Evolutionary conservation across 1,284 basidiomycete species (phyloP).

Genomic region (Bondarzewia mesenterica): DNA sequence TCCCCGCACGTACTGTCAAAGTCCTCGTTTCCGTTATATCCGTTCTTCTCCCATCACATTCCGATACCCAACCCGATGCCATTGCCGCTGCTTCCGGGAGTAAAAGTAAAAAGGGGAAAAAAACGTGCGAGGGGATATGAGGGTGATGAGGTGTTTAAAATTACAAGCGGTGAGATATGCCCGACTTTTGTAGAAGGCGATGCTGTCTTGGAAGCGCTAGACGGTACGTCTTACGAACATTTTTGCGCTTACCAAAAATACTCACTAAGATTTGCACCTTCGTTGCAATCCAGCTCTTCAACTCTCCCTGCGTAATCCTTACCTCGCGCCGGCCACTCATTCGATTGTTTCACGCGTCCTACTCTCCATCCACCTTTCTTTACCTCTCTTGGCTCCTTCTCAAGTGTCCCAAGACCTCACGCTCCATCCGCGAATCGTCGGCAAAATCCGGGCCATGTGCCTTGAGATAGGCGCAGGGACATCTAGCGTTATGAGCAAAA

Average conservation of each 20-base stretch:
- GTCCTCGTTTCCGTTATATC: constrained; percentile 44
- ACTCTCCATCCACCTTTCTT: constrained; percentile 43
- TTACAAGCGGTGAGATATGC: constrained; percentile 40
- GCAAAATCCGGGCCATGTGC: constrained; percentile 38
- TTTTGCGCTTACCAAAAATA: not conserved
- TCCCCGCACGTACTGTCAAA: constrained; percentile 48
- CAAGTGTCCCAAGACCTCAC: constrained; percentile 44
- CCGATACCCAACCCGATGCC: constrained; percentile 19
- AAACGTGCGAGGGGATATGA: constrained; percentile 77
- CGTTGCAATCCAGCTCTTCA: constrained; percentile 35
- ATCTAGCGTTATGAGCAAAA: constrained; percentile 49
- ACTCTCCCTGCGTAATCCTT: constrained; percentile 37
- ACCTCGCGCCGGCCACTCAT: constrained; percentile 42
- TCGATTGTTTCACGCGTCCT: constrained; percentile 53
- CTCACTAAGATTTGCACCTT: not conserved
- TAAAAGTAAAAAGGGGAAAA: constrained; percentile 32
- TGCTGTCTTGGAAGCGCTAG: constrained; percentile 48
- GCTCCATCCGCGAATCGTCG: constrained; percentile 36
- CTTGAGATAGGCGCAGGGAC: constrained; percentile 45
- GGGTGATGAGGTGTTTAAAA: constrained; percentile 70
- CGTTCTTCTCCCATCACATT: constrained; percentile 36
- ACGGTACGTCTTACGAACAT: constrained; percentile 36
- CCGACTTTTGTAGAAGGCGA: constrained; percentile 42
- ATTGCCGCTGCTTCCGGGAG: constrained; percentile 8
- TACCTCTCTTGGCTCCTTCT: constrained; percentile 49